phyloP scores from a whole-genome alignment of 2,329 filamentous ascomycete species.

The Graphilbum ipis-grandicollis region DNA sequence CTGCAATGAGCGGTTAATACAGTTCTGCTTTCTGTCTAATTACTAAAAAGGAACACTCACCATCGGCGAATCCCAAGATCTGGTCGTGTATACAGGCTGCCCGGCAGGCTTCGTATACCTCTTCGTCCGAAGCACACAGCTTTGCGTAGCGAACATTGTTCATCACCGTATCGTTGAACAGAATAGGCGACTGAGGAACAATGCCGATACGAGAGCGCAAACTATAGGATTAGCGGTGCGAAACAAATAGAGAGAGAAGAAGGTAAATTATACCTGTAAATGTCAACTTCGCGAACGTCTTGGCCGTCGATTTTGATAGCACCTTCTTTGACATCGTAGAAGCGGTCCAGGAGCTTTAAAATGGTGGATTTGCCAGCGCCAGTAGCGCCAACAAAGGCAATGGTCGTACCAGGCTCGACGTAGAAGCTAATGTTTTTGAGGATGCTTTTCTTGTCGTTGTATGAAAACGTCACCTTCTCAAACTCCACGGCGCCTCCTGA shows the following conservation, averaged over 20 bases:
- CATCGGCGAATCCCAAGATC: slow-evolving; percentile 33
- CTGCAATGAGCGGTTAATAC: too few relatives aligned
- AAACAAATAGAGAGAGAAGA: neutral
- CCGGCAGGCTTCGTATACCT: slow-evolving; percentile 35
- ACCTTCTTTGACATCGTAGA: slow-evolving; percentile 38
- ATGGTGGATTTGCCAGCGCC: slow-evolving; percentile 43
- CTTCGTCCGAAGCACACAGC: slow-evolving; percentile 34
- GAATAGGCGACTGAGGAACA: slow-evolving; percentile 35
- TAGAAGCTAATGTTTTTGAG: slow-evolving; percentile 35
- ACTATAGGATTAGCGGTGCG: slow-evolving; percentile 1
- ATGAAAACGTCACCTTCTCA: slow-evolving; percentile 36
- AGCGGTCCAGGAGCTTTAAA: slow-evolving; percentile 39
- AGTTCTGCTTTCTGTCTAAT: too few relatives aligned
- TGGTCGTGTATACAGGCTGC: slow-evolving; percentile 42
- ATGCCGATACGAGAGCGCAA: slow-evolving; percentile 36
- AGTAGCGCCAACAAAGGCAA: slow-evolving; percentile 42
- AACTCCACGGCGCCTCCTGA: slow-evolving; percentile 37
- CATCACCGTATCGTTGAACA: slow-evolving; percentile 41
- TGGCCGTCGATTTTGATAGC: slow-evolving; percentile 37
- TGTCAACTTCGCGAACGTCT: slow-evolving; percentile 35
- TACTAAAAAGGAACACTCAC: slow-evolving; percentile 11
- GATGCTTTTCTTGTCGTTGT: slow-evolving; percentile 40
- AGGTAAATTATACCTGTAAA: slow-evolving; percentile 20
- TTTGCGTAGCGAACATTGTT: slow-evolving; percentile 41
- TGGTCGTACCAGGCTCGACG: slow-evolving; percentile 32